Percentiles rank a stretch among this genome's conserved stretches.
These are phyloP conservation scores for Skeletonema menzelii DNA, from an alignment of 108 stramenopile genomes.

Conservation along the genomic window DNA sequence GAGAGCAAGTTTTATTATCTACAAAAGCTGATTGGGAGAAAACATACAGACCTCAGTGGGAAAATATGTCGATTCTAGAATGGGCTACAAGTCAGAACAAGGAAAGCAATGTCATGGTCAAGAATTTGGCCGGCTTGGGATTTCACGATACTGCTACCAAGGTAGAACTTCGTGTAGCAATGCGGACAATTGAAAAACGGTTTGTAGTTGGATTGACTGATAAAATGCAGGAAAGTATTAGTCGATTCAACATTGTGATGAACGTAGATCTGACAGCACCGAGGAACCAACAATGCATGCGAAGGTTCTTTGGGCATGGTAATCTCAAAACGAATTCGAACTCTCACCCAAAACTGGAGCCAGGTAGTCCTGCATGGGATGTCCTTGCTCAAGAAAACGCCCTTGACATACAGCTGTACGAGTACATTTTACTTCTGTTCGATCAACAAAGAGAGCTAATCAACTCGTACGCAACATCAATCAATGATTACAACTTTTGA, in stretches of 20 bases:
- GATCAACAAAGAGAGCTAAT: constrained; percentile 38
- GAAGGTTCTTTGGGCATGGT: constrained; percentile 22
- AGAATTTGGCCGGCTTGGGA: constrained; percentile 11
- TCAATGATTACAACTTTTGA: too few species aligned
- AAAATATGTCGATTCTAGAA: constrained; percentile 48
- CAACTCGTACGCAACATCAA: constrained; percentile 8
- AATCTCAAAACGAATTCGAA: constrained; percentile 20
- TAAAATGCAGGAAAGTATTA: constrained; percentile 47
- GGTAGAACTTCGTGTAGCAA: constrained; percentile 30
- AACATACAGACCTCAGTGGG: constrained; percentile 46
- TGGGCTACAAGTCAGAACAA: constrained; percentile 31
- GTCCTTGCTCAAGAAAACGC: constrained; percentile 28
- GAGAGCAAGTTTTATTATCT: constrained; percentile 57
- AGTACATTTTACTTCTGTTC: constrained; percentile 29
- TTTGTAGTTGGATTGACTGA: constrained; percentile 53
- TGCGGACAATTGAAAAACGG: constrained; percentile 33
- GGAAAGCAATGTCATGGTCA: constrained; percentile 23
- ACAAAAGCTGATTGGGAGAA: constrained; percentile 51
- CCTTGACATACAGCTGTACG: constrained; percentile 41
- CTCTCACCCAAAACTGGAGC: constrained; percentile 18
- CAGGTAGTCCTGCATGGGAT: constrained; percentile 30
- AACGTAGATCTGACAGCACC: constrained; percentile 18
- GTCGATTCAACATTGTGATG: constrained; percentile 44
- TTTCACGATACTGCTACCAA: constrained; percentile 3
- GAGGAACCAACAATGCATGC: constrained; percentile 20